Conservation (phyloP, 2,329 filamentous ascomycete genomes). For the Raffaelea arxii region DNA sequence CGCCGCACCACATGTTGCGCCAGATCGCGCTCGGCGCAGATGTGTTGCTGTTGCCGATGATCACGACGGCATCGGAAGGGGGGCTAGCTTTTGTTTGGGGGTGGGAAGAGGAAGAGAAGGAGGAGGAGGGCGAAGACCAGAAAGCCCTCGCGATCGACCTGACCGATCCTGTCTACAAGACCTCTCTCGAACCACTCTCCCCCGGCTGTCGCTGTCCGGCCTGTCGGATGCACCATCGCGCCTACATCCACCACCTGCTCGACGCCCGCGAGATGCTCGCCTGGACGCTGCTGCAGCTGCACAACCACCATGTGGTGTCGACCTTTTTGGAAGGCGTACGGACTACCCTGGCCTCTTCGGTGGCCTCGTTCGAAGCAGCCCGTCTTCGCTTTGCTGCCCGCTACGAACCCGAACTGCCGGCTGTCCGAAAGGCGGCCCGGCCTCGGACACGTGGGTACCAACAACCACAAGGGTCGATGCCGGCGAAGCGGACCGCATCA, state of each 20-base stretch:
- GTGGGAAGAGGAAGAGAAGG: constrained; percentile 35
- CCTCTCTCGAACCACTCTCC: constrained; percentile 52
- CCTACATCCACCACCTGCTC: constrained; percentile 81
- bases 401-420: constrained; percentile 65
- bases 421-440: constrained; percentile 64
- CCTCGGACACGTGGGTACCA: constrained; percentile 78
- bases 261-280: constrained; percentile 92
- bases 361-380: constrained; percentile 49
- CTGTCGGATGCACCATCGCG: constrained; percentile 73
- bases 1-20: constrained; percentile 67
- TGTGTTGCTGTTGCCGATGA: constrained; percentile 57
- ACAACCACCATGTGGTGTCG: constrained; percentile 70
- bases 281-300: constrained; percentile 85
- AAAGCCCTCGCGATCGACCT: constrained; percentile 66
- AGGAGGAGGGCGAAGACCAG: constrained; percentile 10
- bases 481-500: constrained; percentile 50
- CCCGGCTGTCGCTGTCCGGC: constrained; percentile 68
- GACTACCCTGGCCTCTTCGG: constrained; percentile 49
- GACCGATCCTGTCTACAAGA: constrained; percentile 55
- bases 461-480: constrained; percentile 58
- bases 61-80: constrained; percentile 65
- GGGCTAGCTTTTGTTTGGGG: constrained; percentile 75
- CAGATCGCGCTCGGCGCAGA: constrained; percentile 73
- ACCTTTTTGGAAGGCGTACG: constrained; percentile 67
- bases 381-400: constrained; percentile 29